Conservation (phyloP, 1,284 basidiomycete species). For the Ganoderma leucocontextum region DNA sequence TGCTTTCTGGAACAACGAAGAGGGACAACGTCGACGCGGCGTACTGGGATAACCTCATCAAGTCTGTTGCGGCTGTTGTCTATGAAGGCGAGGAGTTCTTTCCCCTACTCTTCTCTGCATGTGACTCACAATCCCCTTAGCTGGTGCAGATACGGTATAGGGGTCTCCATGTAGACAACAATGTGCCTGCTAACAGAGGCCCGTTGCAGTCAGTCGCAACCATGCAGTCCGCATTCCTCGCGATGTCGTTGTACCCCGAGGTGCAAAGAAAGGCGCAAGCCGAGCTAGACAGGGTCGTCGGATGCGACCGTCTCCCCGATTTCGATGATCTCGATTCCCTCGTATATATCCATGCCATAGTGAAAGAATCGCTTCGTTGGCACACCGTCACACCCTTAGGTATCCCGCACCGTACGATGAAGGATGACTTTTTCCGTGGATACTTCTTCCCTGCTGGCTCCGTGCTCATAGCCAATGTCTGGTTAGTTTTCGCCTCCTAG, state of each 20-base stretch:
- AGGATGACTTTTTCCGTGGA: constrained; percentile 31
- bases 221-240: constrained; percentile 43
- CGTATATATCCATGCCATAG: constrained; percentile 33
- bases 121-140: background rate
- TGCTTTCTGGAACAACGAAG: background rate
- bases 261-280: constrained; percentile 40
- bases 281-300: constrained; percentile 41
- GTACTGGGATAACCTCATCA: constrained; percentile 7
- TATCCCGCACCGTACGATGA: constrained; percentile 15
- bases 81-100: background rate
- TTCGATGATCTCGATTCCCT: constrained; percentile 29
- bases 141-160: constrained; percentile 8
- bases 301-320: constrained; percentile 35
- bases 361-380: constrained; percentile 36
- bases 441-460: constrained; percentile 37
- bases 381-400: constrained; percentile 29
- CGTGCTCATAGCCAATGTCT: constrained; percentile 36
- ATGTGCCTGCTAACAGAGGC: background rate
- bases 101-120: background rate
- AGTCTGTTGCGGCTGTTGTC: constrained; percentile 1
- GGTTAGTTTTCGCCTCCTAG: constrained; percentile 28
- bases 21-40: background rate
- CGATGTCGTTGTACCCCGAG: constrained; percentile 46
- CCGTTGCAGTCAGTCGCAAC: constrained; percentile 29
- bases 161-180: background rate